Conservation (phyloP, 441 rosid species). For the Raphanus hybrid region DNA sequence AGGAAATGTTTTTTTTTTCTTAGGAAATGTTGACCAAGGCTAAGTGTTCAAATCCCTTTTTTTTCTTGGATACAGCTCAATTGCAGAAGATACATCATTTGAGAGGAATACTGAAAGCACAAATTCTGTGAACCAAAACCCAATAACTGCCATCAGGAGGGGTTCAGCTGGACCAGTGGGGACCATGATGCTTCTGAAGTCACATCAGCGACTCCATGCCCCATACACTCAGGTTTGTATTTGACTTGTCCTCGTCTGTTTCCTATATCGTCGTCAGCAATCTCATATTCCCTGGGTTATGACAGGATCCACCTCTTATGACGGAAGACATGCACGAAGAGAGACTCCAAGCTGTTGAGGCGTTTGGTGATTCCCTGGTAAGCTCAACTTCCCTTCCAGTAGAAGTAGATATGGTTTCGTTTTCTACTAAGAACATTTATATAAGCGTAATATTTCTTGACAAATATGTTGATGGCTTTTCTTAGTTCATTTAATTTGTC, state of each 20-base stretch:
- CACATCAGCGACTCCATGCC: conserved; percentile 80
- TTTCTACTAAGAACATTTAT: conserved; percentile 26
- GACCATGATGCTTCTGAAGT: conserved; percentile 90
- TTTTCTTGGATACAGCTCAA: conserved; percentile 46
- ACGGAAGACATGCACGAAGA: conserved; percentile 99
- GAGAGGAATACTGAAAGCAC: conserved; percentile 46
- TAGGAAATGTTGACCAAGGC: conserved; percentile 23
- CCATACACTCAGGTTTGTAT: conserved; percentile 88
- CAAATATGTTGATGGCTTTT: conserved; percentile 15
- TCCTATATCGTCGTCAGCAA: conserved; percentile 17
- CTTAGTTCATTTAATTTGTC: conserved; percentile 13
- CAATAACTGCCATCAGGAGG: conserved; percentile 59
- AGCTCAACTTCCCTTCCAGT: conserved; percentile 45
- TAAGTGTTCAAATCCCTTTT: conserved; percentile 24
- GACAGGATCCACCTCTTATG: conserved; percentile 92
- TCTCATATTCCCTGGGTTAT: conserved; percentile 24
- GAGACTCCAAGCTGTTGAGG: conserved; percentile 91
- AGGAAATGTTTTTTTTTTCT: conserved; percentile 25
- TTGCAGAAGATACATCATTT: conserved; percentile 45
- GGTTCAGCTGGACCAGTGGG: conserved; percentile 92
- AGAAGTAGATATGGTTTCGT: conserved; percentile 29
- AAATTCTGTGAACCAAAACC: conserved; percentile 44
- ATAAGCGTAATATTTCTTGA: conserved; percentile 10
- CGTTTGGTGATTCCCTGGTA: conserved; percentile 85
- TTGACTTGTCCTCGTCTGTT: conserved; percentile 25